Percentiles rank a stretch among this genome's conserved stretches.
Evolutionary conservation across 2,329 filamentous ascomycete genomes (phyloP).

Genomic region (Teratosphaeriaceae sp.): DNA sequence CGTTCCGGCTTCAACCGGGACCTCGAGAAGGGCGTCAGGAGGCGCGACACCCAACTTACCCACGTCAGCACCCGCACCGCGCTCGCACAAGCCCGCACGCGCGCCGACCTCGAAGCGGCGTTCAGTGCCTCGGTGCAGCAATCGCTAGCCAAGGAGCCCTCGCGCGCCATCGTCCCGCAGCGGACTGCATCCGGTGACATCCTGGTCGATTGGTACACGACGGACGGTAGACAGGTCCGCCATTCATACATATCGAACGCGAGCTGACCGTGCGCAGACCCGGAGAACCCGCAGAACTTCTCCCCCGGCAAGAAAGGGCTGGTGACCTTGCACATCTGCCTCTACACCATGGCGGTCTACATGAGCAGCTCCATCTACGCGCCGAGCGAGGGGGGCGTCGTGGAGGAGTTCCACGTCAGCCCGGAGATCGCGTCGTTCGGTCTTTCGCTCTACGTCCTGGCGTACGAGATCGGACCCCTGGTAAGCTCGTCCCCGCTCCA

Average conservation of each 20-base stretch:
- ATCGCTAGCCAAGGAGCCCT: slow-evolving; percentile 29
- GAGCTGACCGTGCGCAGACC: too few species aligned
- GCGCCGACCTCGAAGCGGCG: slow-evolving; percentile 36
- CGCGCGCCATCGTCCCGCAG: slow-evolving; percentile 40
- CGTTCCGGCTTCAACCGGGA: slow-evolving; percentile 12
- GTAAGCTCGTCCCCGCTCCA: not conserved
- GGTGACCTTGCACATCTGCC: slow-evolving; percentile 32
- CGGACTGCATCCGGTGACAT: slow-evolving; percentile 46
- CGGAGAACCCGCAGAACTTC: slow-evolving; percentile 29
- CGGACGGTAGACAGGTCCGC: too few species aligned
- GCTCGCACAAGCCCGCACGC: slow-evolving; percentile 29
- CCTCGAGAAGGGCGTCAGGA: slow-evolving; percentile 21
- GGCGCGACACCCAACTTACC: slow-evolving; percentile 14
- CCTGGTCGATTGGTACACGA: slow-evolving; percentile 43
- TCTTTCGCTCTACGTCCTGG: slow-evolving; percentile 57
- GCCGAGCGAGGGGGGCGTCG: slow-evolving; percentile 40
- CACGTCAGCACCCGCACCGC: slow-evolving; percentile 33
- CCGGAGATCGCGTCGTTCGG: slow-evolving; percentile 50
- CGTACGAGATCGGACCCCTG: slow-evolving; percentile 42
- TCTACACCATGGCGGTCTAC: slow-evolving; percentile 57
- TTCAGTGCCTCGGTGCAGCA: slow-evolving; percentile 23
- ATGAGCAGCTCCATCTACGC: slow-evolving; percentile 47
- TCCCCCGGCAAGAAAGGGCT: slow-evolving; percentile 24
- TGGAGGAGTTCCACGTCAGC: slow-evolving; percentile 47
- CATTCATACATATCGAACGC: too few species aligned